phyloP scores from a whole-genome alignment of 75 land plant species.

The Cunninghamia lanceolata region DNA sequence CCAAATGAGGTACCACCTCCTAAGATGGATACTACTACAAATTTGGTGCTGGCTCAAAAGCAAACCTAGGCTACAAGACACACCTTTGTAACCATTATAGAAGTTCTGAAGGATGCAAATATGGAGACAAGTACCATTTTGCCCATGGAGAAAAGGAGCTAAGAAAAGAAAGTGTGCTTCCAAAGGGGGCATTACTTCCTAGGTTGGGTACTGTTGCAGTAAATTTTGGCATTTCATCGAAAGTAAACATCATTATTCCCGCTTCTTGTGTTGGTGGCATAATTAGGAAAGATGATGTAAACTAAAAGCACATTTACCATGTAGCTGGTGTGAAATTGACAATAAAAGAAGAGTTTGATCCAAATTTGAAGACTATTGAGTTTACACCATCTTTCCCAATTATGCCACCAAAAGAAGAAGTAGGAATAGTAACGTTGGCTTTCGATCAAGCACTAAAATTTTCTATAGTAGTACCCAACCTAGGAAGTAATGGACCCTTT shows the following conservation, averaged over 20 bases:
- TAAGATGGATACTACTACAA: neutral
- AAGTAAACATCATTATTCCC: conserved; percentile 37
- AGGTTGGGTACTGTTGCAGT: conserved; percentile 38
- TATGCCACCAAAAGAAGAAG: no score
- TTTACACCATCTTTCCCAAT: no score
- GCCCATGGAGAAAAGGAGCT: no score
- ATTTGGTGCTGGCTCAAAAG: conserved; percentile 17
- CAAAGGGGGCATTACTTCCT: conserved; percentile 18
- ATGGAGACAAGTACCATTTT: conserved; percentile 48
- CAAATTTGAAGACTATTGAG: conserved; percentile 36
- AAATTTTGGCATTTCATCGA: conserved; percentile 42
- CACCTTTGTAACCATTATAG: conserved; percentile 38
- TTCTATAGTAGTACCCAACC: no score
- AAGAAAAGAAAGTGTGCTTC: no score
- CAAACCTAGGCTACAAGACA: conserved; percentile 37
- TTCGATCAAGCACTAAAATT: no score
- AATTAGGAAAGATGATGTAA: conserved; percentile 40
- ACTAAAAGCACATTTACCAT: conserved; percentile 47
- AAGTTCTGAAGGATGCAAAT: conserved; percentile 40
- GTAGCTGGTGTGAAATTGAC: conserved; percentile 40
- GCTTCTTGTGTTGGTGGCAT: conserved; percentile 44
- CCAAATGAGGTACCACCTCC: neutral
- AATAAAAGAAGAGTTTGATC: conserved; percentile 40
- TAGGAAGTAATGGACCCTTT: no score
- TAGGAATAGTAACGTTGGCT: no score